Base-by-base conservation (phyloP, 306 rosid species). In the Dryas octopetala region DNA sequence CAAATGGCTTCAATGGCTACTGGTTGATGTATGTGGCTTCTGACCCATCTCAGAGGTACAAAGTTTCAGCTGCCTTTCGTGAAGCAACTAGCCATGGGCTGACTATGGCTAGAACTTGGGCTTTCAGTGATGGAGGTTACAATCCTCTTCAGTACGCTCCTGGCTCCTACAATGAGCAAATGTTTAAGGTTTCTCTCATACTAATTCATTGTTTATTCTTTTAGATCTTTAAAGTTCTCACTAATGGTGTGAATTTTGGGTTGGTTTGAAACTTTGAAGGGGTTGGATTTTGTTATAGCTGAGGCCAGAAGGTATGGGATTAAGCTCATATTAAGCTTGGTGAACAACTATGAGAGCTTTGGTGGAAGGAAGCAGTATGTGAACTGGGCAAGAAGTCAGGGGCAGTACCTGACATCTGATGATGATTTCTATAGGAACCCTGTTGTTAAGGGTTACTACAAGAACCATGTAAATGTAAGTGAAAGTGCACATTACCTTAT, bases 311-410 rank as follows among this genome's bases (percentile, higher is more conserved):
- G 76, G 77, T 48, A 87, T 15, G 91, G 94, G 49, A 90, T 94
- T 78, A 94, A 91, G 89, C 91, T 94, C 15, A 91, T 91, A 75
- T 75, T 94, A 75, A 91, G 98, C 67, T 94, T 94, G 82, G 98
- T 88, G 67, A 94, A 94, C 86, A 94, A 94, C 68, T 94, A 94
- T 62, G 98, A 91, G 45, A 88, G 79, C 73, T 88, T 94, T 77
- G 98, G 96, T 62, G 98, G 97, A 62, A 94, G 90, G 80, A 89
- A 90, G 81, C 98, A 94, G 87, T 94, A 94, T 79, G 98, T 94
- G 84, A 88, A 89, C 57, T 94, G 98, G 98, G 96, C 90, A 74
- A 89, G 96, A 86, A 90, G 85, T 45, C 75, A 85, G 6, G 97
- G 98, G 2, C 97, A 89, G 82, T 80, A 83, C 74, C 80, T 91